These are phyloP conservation scores for Populus davidiana DNA, from an alignment of 345 rosid genomes.

Conservation along the genomic window DNA sequence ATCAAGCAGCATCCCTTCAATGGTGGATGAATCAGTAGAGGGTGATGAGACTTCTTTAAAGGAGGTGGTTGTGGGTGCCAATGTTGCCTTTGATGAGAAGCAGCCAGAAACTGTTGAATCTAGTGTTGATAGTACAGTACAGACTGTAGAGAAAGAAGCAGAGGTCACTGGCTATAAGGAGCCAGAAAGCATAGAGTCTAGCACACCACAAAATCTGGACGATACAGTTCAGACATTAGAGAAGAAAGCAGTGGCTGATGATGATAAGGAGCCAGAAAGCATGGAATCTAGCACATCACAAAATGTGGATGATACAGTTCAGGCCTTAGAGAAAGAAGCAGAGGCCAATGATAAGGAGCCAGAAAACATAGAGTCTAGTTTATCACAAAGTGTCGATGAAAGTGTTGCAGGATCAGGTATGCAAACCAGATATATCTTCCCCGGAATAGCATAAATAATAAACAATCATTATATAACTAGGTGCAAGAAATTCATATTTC, in stretches of 20 bases:
- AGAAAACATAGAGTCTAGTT: neutral
- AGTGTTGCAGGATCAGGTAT: slow-evolving; percentile 34
- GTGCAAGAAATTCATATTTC: no score
- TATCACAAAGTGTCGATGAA: slow-evolving; percentile 16
- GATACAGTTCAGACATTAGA: slow-evolving; percentile 5
- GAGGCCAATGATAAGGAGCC: neutral
- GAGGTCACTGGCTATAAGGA: neutral
- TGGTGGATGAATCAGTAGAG: slow-evolving; percentile 20
- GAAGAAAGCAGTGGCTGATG: slow-evolving; percentile 15
- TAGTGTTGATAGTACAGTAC: slow-evolving; percentile 16
- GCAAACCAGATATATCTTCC: slow-evolving; percentile 29
- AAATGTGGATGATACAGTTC: slow-evolving; percentile 18
- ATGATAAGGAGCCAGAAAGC: neutral
- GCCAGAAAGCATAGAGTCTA: neutral
- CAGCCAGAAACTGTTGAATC: slow-evolving; percentile 11
- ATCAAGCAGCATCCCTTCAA: slow-evolving; percentile 15
- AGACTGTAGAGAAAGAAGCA: slow-evolving; percentile 16
- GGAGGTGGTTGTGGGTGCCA: slow-evolving; percentile 14
- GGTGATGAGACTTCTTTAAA: slow-evolving; percentile 19
- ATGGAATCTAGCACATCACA: neutral
- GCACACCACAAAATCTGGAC: slow-evolving; percentile 16
- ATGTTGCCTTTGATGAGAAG: slow-evolving; percentile 11
- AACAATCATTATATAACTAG: no score
- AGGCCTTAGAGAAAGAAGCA: slow-evolving; percentile 13
- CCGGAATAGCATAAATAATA: slow-evolving; percentile 26